phyloP scores from a whole-genome alignment of 2,329 filamentous ascomycete species.

The Cylindrodendrum hubeiense region DNA sequence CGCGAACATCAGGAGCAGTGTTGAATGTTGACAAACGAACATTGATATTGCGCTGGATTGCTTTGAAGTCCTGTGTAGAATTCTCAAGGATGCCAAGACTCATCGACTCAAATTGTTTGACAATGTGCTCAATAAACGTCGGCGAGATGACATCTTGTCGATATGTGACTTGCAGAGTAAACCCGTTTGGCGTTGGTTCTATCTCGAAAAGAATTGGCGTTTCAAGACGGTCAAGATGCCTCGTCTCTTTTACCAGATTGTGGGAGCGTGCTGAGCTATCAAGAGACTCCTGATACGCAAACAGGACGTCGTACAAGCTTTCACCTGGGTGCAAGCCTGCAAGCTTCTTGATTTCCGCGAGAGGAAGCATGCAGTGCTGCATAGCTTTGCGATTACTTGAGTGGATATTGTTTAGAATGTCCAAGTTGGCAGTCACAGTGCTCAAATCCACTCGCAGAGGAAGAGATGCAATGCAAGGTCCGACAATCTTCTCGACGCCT shows the following conservation, averaged over 20 bases:
- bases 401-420: slow-evolving; percentile 75
- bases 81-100: slow-evolving; percentile 48
- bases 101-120: slow-evolving; percentile 71
- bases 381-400: slow-evolving; percentile 74
- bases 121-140: slow-evolving; percentile 67
- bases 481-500: slow-evolving; percentile 79
- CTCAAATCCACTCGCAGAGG: slow-evolving; percentile 76
- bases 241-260: slow-evolving; percentile 63
- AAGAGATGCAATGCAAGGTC: slow-evolving; percentile 83
- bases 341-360: slow-evolving; percentile 76
- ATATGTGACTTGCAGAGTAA: slow-evolving; percentile 61
- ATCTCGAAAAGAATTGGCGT: slow-evolving; percentile 82
- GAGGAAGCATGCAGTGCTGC: slow-evolving; percentile 71
- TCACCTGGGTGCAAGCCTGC: slow-evolving; percentile 67
- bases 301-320: slow-evolving; percentile 79
- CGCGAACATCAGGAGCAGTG: slow-evolving; percentile 46
- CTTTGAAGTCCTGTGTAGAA: slow-evolving; percentile 30
- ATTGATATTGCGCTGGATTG: slow-evolving; percentile 41
- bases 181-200: slow-evolving; percentile 67
- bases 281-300: slow-evolving; percentile 87
- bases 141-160: slow-evolving; percentile 63
- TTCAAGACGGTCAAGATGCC: slow-evolving; percentile 79
- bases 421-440: slow-evolving; percentile 62
- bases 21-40: slow-evolving; percentile 64
- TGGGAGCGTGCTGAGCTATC: slow-evolving; percentile 47